Evolutionary conservation across 1,139 yeast genomes (phyloP).

Genomic region (Petasospora fabianii): DNA sequence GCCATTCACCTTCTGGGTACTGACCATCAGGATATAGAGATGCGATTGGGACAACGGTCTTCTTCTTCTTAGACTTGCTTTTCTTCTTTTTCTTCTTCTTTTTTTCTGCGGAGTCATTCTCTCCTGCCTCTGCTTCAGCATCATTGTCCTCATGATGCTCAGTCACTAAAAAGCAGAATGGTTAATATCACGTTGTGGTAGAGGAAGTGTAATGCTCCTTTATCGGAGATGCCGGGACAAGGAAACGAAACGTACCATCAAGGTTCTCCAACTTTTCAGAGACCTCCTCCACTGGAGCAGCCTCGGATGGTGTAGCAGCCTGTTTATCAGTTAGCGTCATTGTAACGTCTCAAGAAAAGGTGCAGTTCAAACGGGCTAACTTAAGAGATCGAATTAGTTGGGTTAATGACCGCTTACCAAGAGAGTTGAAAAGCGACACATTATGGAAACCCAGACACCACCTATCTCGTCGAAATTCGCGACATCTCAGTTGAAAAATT

Average conservation of each 20-base stretch:
- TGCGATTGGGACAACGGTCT: conserved; percentile 57
- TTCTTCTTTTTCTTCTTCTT: conserved; percentile 36
- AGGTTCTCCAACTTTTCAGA: conserved; percentile 10
- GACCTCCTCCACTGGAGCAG: conserved; percentile 1
- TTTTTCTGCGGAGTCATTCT: conserved; percentile 22
- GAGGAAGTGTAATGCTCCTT: too few relatives aligned
- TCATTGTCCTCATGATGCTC: background rate
- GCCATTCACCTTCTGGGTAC: conserved; percentile 89
- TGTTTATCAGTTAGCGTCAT: background rate
- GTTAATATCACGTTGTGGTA: too few relatives aligned
- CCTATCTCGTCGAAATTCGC: too few relatives aligned
- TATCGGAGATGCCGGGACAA: too few relatives aligned
- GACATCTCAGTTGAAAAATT: too few relatives aligned
- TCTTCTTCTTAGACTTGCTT: conserved; percentile 50
- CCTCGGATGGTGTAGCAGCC: conserved; percentile 1
- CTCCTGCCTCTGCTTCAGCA: conserved; percentile 17
- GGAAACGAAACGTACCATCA: conserved; percentile 12
- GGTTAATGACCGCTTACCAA: too few relatives aligned
- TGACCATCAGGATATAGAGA: conserved; percentile 65
- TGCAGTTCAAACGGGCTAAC: too few relatives aligned
- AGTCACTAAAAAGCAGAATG: background rate
- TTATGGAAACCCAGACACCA: too few relatives aligned
- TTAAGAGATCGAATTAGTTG: too few relatives aligned
- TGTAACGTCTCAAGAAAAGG: too few relatives aligned
- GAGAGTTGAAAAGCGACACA: too few relatives aligned